Base-by-base conservation (phyloP, 495 filamentous ascomycete species). In the Aspergillus bridgeri region DNA sequence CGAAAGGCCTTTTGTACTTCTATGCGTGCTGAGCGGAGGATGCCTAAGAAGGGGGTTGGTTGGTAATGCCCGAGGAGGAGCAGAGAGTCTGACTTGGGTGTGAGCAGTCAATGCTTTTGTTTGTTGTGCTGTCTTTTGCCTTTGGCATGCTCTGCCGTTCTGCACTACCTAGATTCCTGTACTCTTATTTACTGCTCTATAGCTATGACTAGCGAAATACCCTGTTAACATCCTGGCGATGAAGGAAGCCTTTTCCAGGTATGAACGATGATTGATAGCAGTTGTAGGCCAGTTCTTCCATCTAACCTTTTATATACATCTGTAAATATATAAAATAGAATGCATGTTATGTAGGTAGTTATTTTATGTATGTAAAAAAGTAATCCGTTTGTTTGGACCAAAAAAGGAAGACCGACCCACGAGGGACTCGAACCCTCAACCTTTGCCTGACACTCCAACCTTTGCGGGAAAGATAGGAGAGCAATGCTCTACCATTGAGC, bases 201-300 rank as follows among this genome's bases (percentile, higher is more conserved):
- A 42, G 51, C 25, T 58, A 48, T 56, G 57, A 49, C 51, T 58
- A 57, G 60, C 57, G 54, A 38, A 61, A 64, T 62, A 67, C 59
- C 64, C 64, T 60, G 42, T 42, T 61, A 60, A 50, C 64, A 64
- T 64, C 61, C 61, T 60, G 64, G 64, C 51, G 64, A 67, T 67
- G 61, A 61, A 64, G 51, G 51, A 54, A 58, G 27, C 51, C 42
- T 45, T 47, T 42, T 49, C 5, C 52, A 47, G 44, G 50, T 47
- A 18, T 38, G 4, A 49, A 21, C 2, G 33, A 21, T 21, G 19
- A 29, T 43, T 20, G 48, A 18, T 49, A 22, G 5, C 11, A 29
- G 27, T 23, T 15, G 17, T 3, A 22, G 27, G 21, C n/a, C n/a
- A 23, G 19, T 7, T 17, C 19, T 49, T 17, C 18, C 18, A 13